phyloP scores from a whole-genome alignment of 2,329 filamentous ascomycete species.

The Claviceps capensis region DNA sequence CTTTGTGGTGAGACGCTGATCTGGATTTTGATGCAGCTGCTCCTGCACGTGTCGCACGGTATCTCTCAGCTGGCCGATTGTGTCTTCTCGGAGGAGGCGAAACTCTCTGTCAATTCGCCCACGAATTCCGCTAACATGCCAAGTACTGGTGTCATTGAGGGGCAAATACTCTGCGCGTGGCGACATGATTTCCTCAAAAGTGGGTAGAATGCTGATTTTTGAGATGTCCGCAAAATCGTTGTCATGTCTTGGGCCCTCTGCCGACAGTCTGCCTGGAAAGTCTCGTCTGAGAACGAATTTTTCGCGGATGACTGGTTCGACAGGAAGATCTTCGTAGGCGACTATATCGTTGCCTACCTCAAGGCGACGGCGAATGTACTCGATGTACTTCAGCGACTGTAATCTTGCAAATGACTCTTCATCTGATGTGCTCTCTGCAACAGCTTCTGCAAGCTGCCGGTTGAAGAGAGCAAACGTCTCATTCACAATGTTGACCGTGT shows the following conservation, averaged over 20 bases:
- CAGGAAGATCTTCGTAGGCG: conserved; percentile 7
- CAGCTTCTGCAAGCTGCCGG: conserved; percentile 12
- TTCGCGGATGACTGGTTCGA: conserved; percentile 8
- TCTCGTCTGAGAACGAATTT: conserved; percentile 18
- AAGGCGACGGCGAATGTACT: conserved; percentile 19
- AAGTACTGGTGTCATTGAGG: conserved; percentile 20
- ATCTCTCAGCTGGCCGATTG: conserved; percentile 37
- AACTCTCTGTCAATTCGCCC: conserved; percentile 42
- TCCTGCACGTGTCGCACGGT: conserved; percentile 28
- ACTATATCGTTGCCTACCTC: conserved; percentile 14
- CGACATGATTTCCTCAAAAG: conserved; percentile 30
- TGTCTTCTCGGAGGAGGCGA: conserved; percentile 41
- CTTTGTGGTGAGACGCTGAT: conserved; percentile 4
- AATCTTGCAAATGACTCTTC: conserved; percentile 14
- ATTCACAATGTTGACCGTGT: conserved; percentile 20
- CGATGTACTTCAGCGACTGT: conserved; percentile 17
- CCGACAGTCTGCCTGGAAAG: conserved; percentile 20
- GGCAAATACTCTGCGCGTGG: conserved; percentile 30
- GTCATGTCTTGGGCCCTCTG: conserved; percentile 27
- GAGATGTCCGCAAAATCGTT: conserved; percentile 34
- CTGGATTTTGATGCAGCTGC: conserved; percentile 12
- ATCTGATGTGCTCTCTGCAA: conserved; percentile 5
- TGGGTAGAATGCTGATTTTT: conserved; percentile 36
- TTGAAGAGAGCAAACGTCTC: conserved; percentile 6
- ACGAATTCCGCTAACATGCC: conserved; percentile 24